Evolutionary conservation across 352 stramenopile species (phyloP), one percentile per base, ranked within the genome.

Genomic region (Pythium oligandrum): DNA sequence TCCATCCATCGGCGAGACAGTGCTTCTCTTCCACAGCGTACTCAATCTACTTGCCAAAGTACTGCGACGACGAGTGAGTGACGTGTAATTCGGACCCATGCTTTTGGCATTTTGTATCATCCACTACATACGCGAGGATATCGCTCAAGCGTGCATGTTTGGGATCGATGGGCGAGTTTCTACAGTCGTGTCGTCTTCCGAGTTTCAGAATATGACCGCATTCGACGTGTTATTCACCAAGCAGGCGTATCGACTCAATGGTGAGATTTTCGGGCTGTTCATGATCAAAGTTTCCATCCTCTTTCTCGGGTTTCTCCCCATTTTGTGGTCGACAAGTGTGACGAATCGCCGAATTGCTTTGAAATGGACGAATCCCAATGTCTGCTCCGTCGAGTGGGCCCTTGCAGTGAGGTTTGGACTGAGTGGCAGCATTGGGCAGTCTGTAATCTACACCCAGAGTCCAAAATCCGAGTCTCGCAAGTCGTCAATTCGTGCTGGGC

Each of bases 11-110:
- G 53, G 48, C 30, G 58, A 66, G 42, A 44, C 66, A 45, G 36
- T 63, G 8, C 48, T 71, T 2, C 36, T 69, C 3, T 61, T 61
- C 30, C 71, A 54, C 48, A 70, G 59, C 55, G 9, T 59, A 3
- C 45, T 70, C 43, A 66, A 63, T 47, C 34, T 46, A 1, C 3
- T 66, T 3, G 63, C 53, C 5, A 63, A 48, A n/a, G 35, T 59
- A 10, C 9, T 59, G 2, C 40, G 54, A 4, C 53, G 57, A 4
- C 57, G 63, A 1, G 49, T 70, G 37, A 67, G 40, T 31, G 63
- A 70, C 10, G 37, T 51, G 12, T 26, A 59, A 1, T 63, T 70
- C 26, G 63, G 42, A n/a, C 49, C 59, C 7, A 66, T 48, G 3
- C 48, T 66, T 10, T 30, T 63, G 4, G 17, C 53, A 8, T 40